These are phyloP conservation scores for Nicotiana rustica DNA, from an alignment of 305 asterid species.

Conservation along the genomic window DNA sequence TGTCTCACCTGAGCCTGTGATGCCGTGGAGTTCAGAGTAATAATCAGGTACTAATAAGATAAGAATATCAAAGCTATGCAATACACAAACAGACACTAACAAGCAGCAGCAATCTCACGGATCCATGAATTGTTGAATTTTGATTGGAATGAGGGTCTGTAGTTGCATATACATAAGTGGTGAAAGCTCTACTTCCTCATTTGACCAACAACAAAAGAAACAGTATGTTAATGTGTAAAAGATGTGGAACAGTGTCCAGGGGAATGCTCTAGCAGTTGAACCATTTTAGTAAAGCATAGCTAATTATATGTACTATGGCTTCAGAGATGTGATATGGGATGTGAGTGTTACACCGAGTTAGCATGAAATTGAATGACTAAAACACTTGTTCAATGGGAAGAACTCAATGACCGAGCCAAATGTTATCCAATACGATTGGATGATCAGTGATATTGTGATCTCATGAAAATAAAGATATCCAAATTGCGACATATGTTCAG, in stretches of 20 bases:
- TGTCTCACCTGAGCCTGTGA: conserved; percentile 60
- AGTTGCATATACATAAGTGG: background rate
- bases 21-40: background rate
- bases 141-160: background rate
- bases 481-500: background rate
- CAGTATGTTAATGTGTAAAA: background rate
- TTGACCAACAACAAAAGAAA: background rate
- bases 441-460: background rate
- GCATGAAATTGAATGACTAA: background rate
- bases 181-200: background rate
- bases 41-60: background rate
- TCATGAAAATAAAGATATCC: background rate
- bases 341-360: background rate
- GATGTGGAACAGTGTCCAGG: background rate
- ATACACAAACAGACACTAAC: background rate
- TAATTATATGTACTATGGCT: background rate
- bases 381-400: background rate
- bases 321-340: background rate
- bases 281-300: background rate
- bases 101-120: background rate
- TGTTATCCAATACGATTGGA: too few relatives aligned
- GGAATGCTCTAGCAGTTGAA: background rate
- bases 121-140: background rate
- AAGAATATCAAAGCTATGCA: background rate
- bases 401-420: too few relatives aligned